phyloP scores from a whole-genome alignment of 495 filamentous ascomycete species.

The Lasiosphaeris hirsuta region DNA sequence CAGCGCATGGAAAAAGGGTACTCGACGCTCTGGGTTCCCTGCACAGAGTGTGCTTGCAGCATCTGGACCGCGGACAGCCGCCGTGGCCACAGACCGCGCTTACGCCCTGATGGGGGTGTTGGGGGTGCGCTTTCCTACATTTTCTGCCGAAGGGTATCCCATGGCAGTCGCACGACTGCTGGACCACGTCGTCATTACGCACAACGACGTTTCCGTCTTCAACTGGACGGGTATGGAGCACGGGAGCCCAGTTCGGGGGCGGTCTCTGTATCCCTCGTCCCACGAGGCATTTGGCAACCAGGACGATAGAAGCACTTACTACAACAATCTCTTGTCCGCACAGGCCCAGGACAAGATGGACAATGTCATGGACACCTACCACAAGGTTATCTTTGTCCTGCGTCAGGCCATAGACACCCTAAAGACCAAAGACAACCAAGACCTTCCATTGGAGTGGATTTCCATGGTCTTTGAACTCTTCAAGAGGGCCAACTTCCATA shows the following conservation, averaged over 20 bases:
- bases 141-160: constrained; percentile 35
- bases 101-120: constrained; percentile 41
- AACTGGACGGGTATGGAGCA: constrained; percentile 40
- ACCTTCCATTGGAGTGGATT: constrained; percentile 30
- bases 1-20: constrained; percentile 28
- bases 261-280: constrained; percentile 37
- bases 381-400: constrained; percentile 26
- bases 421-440: constrained; percentile 29
- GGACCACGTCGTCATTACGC: constrained; percentile 36
- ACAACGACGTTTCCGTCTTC: constrained; percentile 41
- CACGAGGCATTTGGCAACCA: constrained; percentile 28
- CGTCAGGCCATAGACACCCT: constrained; percentile 28
- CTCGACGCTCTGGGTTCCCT: constrained; percentile 25
- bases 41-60: constrained; percentile 32
- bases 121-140: constrained; percentile 36
- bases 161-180: constrained; percentile 38
- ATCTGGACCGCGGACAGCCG: constrained; percentile 28
- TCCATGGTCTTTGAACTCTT: constrained; percentile 28
- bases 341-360: constrained; percentile 26
- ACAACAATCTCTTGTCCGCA: constrained; percentile 24
- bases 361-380: constrained; percentile 27
- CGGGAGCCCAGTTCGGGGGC: constrained; percentile 35
- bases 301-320: constrained; percentile 22
- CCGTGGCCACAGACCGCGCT: constrained; percentile 32
- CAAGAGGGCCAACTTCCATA: constrained; percentile 20